These are phyloP conservation scores for Rubia yunnanensis DNA, from an alignment of 257 asterid species.

Conservation along the genomic window DNA sequence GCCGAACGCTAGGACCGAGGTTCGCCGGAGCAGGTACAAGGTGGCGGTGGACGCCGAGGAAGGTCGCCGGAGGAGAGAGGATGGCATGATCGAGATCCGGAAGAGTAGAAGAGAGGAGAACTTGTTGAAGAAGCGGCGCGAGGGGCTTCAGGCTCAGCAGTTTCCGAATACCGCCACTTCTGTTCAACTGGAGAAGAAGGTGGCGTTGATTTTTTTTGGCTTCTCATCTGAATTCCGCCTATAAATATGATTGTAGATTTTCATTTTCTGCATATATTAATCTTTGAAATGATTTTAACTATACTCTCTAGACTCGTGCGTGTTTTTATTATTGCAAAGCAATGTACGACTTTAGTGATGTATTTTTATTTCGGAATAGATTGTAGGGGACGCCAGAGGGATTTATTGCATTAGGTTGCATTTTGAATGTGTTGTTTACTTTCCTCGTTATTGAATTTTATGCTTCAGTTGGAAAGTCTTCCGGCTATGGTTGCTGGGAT, in stretches of 20 bases:
- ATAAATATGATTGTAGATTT: neutral
- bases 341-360: neutral
- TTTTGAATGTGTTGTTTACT: neutral
- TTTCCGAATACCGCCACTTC: slow-evolving; percentile 39
- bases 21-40: slow-evolving; percentile 91
- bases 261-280: neutral
- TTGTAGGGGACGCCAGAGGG: neutral
- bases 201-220: slow-evolving; percentile 2
- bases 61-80: slow-evolving; percentile 88
- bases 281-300: neutral
- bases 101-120: slow-evolving; percentile 82
- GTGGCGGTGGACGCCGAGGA: slow-evolving; percentile 97
- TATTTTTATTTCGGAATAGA: neutral
- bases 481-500: slow-evolving; percentile 71
- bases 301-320: neutral
- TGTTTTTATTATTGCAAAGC: neutral
- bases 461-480: slow-evolving; percentile 66
- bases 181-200: slow-evolving; percentile 72
- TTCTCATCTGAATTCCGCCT: neutral
- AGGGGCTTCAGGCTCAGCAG: slow-evolving; percentile 73
- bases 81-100: slow-evolving; percentile 95
- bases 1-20: slow-evolving; percentile 76
- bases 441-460: slow-evolving; percentile 9
- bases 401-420: neutral
- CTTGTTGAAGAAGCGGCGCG: slow-evolving; percentile 87